Evolutionary conservation across 768 basidiomycete species (phyloP), one percentile per base, ranked within the genome.

Genomic region (Coprinopsis strossmayeri): DNA sequence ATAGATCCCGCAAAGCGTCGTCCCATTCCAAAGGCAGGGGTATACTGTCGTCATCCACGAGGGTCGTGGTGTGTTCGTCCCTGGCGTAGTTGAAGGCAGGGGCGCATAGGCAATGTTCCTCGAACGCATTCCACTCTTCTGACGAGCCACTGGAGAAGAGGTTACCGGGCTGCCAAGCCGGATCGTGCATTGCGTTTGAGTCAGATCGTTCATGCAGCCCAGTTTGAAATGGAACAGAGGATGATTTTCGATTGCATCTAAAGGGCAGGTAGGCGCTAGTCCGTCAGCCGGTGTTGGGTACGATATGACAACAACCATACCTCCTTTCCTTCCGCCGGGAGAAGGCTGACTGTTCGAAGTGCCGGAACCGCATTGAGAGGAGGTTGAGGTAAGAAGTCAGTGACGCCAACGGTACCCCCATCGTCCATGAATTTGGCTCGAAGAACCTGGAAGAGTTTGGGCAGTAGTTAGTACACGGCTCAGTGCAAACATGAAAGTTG

Each of bases 31-130:
- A 5, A 5, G 40, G 40, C 9, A 42, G 15, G 10, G 62, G 60
- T 17, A 65, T 55, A 27, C 59, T 61, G 30, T 68, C 66, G 57
- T 84, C 80, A 15, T 68, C 59, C 46, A 81, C 54, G 55, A 81
- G 70, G 24, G 72, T 62, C 1, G 87, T 86, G 5, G 72, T 77
- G 64, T 98, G 95, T 2, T 71, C 42, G 41, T 82, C 76, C 11
- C 87, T 76, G 0, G 91, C 93, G 58, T 99, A 99, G 64, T 96
- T 85, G 79, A 99, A 99, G 0, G 93, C 95, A 0, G 95, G 95
- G 0, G 91, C 91, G 57, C 46, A 95, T 71, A 0, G 89, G 83
- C 26, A 96, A 70, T 5, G 61, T 75, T 0, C 95, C 95, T 15
- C 95, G 86, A 55, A 97, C 80, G 51, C 90, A 86, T 70, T 91